Percentiles rank a stretch among this genome's conserved stretches.
Evolutionary conservation across 2,329 filamentous ascomycete species (phyloP).

Genomic region (Akanthomyces uredinophilus): DNA sequence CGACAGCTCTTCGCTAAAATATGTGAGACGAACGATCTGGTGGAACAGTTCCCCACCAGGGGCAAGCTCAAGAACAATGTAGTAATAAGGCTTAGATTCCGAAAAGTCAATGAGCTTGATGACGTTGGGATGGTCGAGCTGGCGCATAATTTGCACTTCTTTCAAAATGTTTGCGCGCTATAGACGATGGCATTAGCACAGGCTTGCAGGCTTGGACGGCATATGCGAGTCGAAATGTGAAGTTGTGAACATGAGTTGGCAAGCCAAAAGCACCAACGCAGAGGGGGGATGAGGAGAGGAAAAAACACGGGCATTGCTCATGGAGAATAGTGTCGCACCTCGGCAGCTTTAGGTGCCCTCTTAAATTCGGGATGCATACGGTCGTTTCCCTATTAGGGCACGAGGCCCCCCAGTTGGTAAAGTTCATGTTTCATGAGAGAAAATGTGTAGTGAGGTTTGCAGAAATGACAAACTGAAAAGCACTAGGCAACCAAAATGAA

Average conservation of each 20-base stretch:
- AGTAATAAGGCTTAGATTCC: conserved; percentile 93
- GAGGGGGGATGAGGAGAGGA: conserved; percentile 16
- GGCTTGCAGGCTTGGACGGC: neutral
- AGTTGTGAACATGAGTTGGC: neutral
- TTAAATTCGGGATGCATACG: conserved; percentile 96
- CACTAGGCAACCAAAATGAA: conserved; percentile 21
- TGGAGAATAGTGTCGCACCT: conserved; percentile 67
- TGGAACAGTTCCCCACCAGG: conserved; percentile 96
- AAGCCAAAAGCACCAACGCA: neutral
- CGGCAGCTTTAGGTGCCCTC: conserved; percentile 89
- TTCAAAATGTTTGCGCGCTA: conserved; percentile 97
- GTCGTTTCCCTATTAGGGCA: conserved; percentile 67
- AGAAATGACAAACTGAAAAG: conserved; percentile 10
- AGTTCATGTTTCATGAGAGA: conserved; percentile 22
- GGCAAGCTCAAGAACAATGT: conserved; percentile 91
- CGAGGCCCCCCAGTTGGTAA: conserved; percentile 50
- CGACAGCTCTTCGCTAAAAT: conserved; percentile 94
- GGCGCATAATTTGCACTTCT: conserved; percentile 98
- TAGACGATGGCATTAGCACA: conserved; percentile 23
- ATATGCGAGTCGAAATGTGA: neutral
- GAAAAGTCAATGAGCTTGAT: conserved; percentile 90
- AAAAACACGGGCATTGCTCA: conserved; percentile 22
- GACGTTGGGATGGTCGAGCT: conserved; percentile 93
- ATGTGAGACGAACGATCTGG: conserved; percentile 95
- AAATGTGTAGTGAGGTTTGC: conserved; percentile 8